Base-by-base conservation (phyloP, 78 protist species). In the Dictyostelium intermedium region DNA sequence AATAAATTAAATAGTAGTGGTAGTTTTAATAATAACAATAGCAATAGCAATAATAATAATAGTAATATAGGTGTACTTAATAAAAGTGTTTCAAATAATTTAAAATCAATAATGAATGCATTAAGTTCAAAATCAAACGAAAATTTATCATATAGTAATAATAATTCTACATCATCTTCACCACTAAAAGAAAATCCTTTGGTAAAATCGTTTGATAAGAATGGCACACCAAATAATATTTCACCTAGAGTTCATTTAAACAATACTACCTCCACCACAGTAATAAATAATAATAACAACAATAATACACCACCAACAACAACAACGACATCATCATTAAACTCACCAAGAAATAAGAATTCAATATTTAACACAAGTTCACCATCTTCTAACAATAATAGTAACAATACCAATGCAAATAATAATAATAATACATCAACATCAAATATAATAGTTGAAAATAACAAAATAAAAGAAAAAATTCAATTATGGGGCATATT, bases 401-500 rank as follows among this genome's bases (percentile, higher is more conserved):
- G 13, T 45, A 45, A 8, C 6, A 16, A 76, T 5, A n/a, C 13
- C 14, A 50, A 50, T 18, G 13, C 16, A 2, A 8, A 37, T 18
- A 20, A 41, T 32, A 76, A 37, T 16, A 76, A 41, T 35, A 76
- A 23, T 0, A 39, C 47, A 41, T 0, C 34, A 76, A 23, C 82
- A 39, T 18, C 56, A 76, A 34, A 27, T 34, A 32, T 30, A 10
- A 74, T 32, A 76, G 20, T 39, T 20, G 56, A 76, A 39, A 39
- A 39, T 34, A 13, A 34, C 20, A 56, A 56, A 20, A 23, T 34
- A n/a, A 76, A 76, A 76, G 70, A 79, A 16, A 79, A 79, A 45
- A 79, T 79, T 14, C 60, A 39, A 16, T 23, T 27, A 5, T 86
- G 92, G 92, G 92, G 53, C 5, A 37, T 3, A 4, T 56, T 86